A percentile compares a stretch with the other conserved stretches of the same genome.
Conservation (phyloP, 805 yeast genomes). For the Metschnikowia similis region DNA sequence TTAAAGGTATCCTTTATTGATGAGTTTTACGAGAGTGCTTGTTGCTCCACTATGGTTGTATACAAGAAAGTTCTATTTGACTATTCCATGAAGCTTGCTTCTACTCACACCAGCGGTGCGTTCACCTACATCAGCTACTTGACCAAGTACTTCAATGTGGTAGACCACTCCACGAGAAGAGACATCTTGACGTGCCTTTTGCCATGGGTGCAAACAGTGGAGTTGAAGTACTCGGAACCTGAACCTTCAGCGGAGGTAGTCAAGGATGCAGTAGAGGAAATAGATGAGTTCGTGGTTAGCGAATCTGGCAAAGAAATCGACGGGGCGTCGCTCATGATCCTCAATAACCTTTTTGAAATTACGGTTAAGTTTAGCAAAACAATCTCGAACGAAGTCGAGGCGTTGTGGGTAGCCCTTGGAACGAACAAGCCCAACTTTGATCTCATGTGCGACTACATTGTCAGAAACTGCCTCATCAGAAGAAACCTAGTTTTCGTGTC, state of each 20-base stretch:
- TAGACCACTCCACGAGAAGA: constrained; percentile 58
- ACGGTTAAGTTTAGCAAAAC: constrained; percentile 71
- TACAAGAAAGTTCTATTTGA: constrained; percentile 84
- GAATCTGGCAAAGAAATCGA: constrained; percentile 17
- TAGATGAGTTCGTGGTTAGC: not conserved
- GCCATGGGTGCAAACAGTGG: constrained; percentile 91
- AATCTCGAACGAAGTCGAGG: constrained; percentile 85
- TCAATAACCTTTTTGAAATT: constrained; percentile 77
- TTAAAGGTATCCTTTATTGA: constrained; percentile 48
- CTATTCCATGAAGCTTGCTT: constrained; percentile 69
- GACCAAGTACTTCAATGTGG: constrained; percentile 58
- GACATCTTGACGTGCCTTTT: constrained; percentile 76
- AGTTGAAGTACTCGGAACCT: constrained; percentile 37
- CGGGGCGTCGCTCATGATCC: constrained; percentile 54
- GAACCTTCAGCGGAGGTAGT: constrained; percentile 7
- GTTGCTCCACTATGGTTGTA: constrained; percentile 74
- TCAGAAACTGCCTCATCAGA: constrained; percentile 62
- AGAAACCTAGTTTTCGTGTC: constrained; percentile 74
- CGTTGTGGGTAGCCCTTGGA: constrained; percentile 93
- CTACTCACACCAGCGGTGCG: constrained; percentile 53
- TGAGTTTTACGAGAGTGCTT: constrained; percentile 63
- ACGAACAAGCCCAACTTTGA: constrained; percentile 64
- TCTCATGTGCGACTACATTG: constrained; percentile 65
- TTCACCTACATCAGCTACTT: constrained; percentile 64
- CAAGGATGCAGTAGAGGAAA: not conserved